These are phyloP conservation scores for Clitopilus hobsonii DNA, from an alignment of 768 basidiomycete genomes.

Conservation along the genomic window DNA sequence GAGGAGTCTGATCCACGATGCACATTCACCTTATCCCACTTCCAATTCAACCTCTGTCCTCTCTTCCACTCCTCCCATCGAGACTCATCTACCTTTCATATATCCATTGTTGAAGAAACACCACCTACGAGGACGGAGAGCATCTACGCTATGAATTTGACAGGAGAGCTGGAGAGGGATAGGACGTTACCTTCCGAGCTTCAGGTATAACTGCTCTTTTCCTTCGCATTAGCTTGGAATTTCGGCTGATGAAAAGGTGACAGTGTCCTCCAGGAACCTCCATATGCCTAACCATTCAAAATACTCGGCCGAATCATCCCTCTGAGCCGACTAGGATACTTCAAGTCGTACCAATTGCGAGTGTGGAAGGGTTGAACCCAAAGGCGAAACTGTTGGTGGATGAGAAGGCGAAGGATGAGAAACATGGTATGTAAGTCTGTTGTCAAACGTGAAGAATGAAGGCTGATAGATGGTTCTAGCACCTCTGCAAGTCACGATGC, in stretches of 20 bases:
- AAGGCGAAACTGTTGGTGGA: slow-evolving; percentile 15
- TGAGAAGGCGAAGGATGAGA: slow-evolving; percentile 7
- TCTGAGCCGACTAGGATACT: slow-evolving; percentile 27
- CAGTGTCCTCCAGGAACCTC: slow-evolving; percentile 27
- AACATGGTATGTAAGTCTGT: slow-evolving; percentile 6
- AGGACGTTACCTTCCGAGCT: slow-evolving; percentile 23
- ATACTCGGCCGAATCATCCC: slow-evolving; percentile 25
- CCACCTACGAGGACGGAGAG: slow-evolving; percentile 25
- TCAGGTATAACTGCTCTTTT: slow-evolving; percentile 14
- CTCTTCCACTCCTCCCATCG: slow-evolving; percentile 11
- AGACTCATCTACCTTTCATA: slow-evolving; percentile 4
- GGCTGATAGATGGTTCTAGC: slow-evolving; percentile 6
- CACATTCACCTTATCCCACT: slow-evolving; percentile 12
- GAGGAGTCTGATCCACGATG: too few relatives aligned
- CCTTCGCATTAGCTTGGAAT: neutral
- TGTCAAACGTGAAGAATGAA: neutral
- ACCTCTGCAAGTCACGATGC: slow-evolving; percentile 24
- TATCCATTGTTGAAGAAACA: slow-evolving; percentile 19
- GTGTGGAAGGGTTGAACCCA: slow-evolving; percentile 10
- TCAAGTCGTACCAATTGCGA: slow-evolving; percentile 28
- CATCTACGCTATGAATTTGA: slow-evolving; percentile 22
- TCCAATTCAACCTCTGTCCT: slow-evolving; percentile 23
- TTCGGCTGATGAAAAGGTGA: too few relatives aligned
- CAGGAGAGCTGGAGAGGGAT: slow-evolving; percentile 17
- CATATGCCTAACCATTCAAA: slow-evolving; percentile 26